Evolutionary conservation across 257 asterid genomes (phyloP).

Genomic region (Solanum gandarillasii): DNA sequence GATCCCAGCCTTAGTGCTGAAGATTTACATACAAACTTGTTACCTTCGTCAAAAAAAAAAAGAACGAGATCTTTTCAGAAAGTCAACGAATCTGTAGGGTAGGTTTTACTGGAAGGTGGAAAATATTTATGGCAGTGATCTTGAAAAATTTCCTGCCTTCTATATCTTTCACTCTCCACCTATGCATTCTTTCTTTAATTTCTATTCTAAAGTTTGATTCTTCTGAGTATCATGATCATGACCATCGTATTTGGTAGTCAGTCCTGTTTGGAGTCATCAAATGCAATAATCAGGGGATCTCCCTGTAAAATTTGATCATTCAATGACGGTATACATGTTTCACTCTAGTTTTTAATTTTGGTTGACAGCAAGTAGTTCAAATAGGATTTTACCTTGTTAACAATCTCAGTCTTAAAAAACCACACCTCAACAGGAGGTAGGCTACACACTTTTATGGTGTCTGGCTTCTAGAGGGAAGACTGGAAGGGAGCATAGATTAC

Average conservation of each 20-base stretch:
- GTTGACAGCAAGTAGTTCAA: background rate
- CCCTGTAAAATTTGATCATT: background rate
- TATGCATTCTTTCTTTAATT: background rate
- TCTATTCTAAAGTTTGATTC: background rate
- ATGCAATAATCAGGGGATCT: background rate
- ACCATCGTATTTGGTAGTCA: background rate
- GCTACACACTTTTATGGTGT: background rate
- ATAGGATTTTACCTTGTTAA: background rate
- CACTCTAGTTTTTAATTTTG: background rate
- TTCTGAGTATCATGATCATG: background rate
- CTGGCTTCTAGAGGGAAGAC: background rate
- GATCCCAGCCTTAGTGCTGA: background rate
- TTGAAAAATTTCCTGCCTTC: background rate
- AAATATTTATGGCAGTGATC: background rate
- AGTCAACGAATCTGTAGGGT: background rate
- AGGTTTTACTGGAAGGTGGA: background rate
- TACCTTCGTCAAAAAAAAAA: background rate
- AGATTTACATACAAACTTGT: background rate
- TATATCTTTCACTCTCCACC: background rate
- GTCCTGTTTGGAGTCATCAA: background rate
- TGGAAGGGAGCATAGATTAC: background rate
- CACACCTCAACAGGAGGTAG: background rate
- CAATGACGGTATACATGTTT: background rate
- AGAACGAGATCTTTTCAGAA: background rate
- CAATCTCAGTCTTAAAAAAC: background rate